Conservation (phyloP, 1,284 basidiomycete species). For the Microstroma glucosiphilum region DNA sequence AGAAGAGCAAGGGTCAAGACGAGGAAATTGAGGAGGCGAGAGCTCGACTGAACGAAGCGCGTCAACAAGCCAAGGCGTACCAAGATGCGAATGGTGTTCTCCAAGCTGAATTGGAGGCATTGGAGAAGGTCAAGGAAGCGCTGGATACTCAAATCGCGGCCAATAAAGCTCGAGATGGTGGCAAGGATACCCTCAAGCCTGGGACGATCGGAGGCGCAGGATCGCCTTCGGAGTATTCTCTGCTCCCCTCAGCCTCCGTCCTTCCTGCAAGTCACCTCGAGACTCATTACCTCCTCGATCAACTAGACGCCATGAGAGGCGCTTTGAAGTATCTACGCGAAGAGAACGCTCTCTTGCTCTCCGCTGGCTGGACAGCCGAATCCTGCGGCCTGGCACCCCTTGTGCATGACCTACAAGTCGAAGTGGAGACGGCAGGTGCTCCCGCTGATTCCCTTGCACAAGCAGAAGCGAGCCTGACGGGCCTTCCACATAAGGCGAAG, state of each 20-base stretch:
- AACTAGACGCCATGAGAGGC: conserved; percentile 83
- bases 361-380: conserved; percentile 75
- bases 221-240: not conserved
- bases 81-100: conserved; percentile 88
- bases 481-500: not conserved
- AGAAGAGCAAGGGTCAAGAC: conserved; percentile 73
- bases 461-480: conserved; percentile 4
- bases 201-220: not conserved
- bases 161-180: not conserved
- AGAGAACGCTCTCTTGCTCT: conserved; percentile 87
- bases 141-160: conserved; percentile 50
- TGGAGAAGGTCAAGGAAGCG: conserved; percentile 80
- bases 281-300: conserved; percentile 32
- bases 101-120: conserved; percentile 74
- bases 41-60: conserved; percentile 68
- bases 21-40: conserved; percentile 78
- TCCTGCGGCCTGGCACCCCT: conserved; percentile 62
- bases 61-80: conserved; percentile 78
- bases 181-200: not conserved
- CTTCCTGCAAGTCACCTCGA: conserved; percentile 23
- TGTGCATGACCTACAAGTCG: not conserved
- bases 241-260: not conserved
- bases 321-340: conserved; percentile 80
- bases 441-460: not conserved
- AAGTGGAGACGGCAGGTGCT: not conserved